Percentiles rank a stretch among this genome's conserved stretches.
Conservation (phyloP, 1,284 basidiomycete genomes). For the Trametes sp. region DNA sequence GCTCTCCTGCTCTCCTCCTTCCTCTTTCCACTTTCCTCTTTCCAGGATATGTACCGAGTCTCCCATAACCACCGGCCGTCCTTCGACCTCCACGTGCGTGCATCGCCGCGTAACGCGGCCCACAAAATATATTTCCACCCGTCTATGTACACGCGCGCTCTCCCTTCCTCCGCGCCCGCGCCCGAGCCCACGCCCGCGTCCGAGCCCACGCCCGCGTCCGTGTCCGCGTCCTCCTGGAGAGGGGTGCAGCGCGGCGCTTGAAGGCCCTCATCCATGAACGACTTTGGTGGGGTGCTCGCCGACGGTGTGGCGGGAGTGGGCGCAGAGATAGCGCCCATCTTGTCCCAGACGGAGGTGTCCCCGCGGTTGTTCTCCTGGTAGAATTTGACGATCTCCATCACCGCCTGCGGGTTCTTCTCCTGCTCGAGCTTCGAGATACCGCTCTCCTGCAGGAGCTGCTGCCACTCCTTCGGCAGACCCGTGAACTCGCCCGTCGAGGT, state of each 20-base stretch:
- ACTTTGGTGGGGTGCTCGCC: constrained; percentile 29
- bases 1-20: too few relatives aligned
- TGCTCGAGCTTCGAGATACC: constrained; percentile 96
- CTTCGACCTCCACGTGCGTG: too few relatives aligned
- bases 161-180: too few relatives aligned
- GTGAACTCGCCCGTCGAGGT: constrained; percentile 98
- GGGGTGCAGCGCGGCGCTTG: constrained; percentile 62
- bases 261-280: constrained; percentile 52
- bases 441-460: constrained; percentile 94
- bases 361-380: constrained; percentile 88
- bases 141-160: too few relatives aligned
- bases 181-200: too few relatives aligned
- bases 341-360: constrained; percentile 75
- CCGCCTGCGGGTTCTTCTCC: constrained; percentile 97
- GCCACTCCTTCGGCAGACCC: constrained; percentile 98
- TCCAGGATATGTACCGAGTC: too few relatives aligned
- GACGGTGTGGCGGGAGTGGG: constrained; percentile 33
- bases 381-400: constrained; percentile 99
- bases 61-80: too few relatives aligned
- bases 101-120: too few relatives aligned
- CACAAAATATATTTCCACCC: too few relatives aligned
- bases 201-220: too few relatives aligned
- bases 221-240: too few relatives aligned
- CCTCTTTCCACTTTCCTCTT: too few relatives aligned
- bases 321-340: constrained; percentile 67